Evolutionary conservation across 208 protist species (phyloP).

Genomic region (Trypanosoma theileri): DNA sequence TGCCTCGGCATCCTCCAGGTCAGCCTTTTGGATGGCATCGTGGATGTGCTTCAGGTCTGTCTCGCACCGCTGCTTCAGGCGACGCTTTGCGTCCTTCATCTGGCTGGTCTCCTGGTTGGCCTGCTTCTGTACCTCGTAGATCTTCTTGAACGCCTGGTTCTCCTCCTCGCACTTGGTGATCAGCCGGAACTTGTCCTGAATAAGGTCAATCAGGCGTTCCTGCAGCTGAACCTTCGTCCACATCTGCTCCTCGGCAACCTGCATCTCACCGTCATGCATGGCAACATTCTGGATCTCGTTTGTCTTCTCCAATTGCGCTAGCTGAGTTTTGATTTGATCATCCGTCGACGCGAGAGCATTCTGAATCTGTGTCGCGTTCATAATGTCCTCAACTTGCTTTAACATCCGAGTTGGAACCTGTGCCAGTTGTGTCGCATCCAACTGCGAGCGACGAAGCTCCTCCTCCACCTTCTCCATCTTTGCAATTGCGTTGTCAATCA

Average conservation of each 20-base stretch:
- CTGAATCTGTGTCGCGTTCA: conserved; percentile 80
- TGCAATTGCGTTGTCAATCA: conserved; percentile 76
- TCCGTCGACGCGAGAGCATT: conserved; percentile 70
- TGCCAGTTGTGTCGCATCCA: conserved; percentile 72
- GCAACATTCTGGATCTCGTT: conserved; percentile 83
- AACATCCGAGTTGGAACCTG: conserved; percentile 58
- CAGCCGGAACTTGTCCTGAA: conserved; percentile 77
- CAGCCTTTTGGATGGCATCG: conserved; percentile 57
- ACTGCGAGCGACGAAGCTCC: conserved; percentile 56
- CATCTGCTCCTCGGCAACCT: conserved; percentile 84
- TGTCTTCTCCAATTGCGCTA: conserved; percentile 76
- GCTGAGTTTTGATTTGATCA: conserved; percentile 78
- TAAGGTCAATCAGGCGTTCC: conserved; percentile 74
- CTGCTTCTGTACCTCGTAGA: conserved; percentile 72
- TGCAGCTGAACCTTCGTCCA: conserved; percentile 83
- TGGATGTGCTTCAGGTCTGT: conserved; percentile 65
- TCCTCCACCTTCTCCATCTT: conserved; percentile 87
- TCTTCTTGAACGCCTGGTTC: conserved; percentile 73
- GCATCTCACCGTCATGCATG: conserved; percentile 82
- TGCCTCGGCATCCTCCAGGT: conserved; percentile 52
- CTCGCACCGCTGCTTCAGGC: conserved; percentile 59
- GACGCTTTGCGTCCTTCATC: conserved; percentile 61
- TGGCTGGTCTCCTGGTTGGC: conserved; percentile 55
- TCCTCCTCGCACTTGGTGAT: conserved; percentile 78
- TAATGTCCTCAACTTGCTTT: conserved; percentile 80